These are phyloP conservation scores for Hymenoscyphus occultus DNA, from an alignment of 2,329 filamentous ascomycete genomes.

Conservation along the genomic window DNA sequence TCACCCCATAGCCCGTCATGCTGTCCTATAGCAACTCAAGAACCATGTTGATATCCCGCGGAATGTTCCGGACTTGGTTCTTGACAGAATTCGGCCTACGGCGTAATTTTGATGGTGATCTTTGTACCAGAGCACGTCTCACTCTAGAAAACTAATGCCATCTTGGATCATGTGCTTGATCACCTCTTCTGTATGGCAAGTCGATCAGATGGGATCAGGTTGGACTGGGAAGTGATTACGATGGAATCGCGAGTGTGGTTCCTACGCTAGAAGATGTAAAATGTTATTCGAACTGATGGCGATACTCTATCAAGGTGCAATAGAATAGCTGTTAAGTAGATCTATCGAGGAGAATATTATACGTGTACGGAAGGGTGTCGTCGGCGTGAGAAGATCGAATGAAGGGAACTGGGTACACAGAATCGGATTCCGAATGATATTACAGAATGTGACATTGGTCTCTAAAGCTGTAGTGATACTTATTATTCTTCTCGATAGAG, in stretches of 20 bases:
- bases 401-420: slow-evolving; percentile 17
- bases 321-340: slow-evolving; percentile 37
- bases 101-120: slow-evolving; percentile 55
- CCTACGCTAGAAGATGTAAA: slow-evolving; percentile 52
- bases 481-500: background rate
- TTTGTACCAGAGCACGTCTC: slow-evolving; percentile 36
- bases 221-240: slow-evolving; percentile 64
- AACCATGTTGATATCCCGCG: slow-evolving; percentile 58
- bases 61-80: slow-evolving; percentile 60
- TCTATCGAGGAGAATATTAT: background rate
- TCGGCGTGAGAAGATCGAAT: slow-evolving; percentile 31
- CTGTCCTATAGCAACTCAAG: slow-evolving; percentile 63
- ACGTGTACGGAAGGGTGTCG: background rate
- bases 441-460: background rate
- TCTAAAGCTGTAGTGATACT: background rate
- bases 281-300: slow-evolving; percentile 39
- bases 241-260: slow-evolving; percentile 52
- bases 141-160: slow-evolving; percentile 45
- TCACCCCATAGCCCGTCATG: slow-evolving; percentile 55
- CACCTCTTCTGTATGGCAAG: slow-evolving; percentile 62
- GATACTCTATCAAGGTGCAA: slow-evolving; percentile 40
- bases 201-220: slow-evolving; percentile 63
- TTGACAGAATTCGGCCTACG: slow-evolving; percentile 53
- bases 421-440: slow-evolving; percentile 8
- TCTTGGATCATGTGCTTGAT: slow-evolving; percentile 56